Evolutionary conservation across 2,329 filamentous ascomycete species (phyloP).

Genomic region (Fusarium tricinctum): DNA sequence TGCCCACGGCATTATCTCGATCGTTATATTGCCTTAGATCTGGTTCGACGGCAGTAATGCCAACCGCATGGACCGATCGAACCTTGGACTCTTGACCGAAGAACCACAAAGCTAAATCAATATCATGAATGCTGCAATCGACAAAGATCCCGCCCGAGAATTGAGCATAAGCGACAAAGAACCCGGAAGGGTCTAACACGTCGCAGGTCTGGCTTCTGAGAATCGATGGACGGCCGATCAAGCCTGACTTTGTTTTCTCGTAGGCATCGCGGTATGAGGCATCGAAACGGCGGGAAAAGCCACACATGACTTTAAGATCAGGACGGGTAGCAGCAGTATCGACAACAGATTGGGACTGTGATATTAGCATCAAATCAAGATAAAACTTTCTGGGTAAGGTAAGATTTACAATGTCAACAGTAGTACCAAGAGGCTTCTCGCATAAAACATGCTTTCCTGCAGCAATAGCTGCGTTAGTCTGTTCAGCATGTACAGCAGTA

Average conservation of each 20-base stretch:
- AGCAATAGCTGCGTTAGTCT: slow-evolving; percentile 69
- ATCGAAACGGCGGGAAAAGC: slow-evolving; percentile 65
- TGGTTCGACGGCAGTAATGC: slow-evolving; percentile 50
- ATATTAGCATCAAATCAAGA: background rate
- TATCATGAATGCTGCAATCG: slow-evolving; percentile 78
- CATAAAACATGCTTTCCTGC: slow-evolving; percentile 69
- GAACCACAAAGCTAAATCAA: slow-evolving; percentile 56
- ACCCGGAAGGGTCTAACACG: slow-evolving; percentile 73
- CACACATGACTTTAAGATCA: slow-evolving; percentile 71
- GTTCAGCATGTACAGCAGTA: slow-evolving; percentile 69
- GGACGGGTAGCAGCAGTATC: slow-evolving; percentile 57
- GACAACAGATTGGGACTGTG: slow-evolving; percentile 31
- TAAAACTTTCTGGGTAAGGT: too few species aligned
- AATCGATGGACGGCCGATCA: slow-evolving; percentile 71
- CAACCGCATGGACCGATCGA: slow-evolving; percentile 49
- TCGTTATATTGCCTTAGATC: slow-evolving; percentile 49
- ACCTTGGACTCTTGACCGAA: slow-evolving; percentile 49
- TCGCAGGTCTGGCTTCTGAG: slow-evolving; percentile 77
- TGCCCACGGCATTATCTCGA: slow-evolving; percentile 58
- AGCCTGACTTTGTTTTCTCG: slow-evolving; percentile 64
- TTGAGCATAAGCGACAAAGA: slow-evolving; percentile 76
- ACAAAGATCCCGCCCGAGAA: slow-evolving; percentile 78
- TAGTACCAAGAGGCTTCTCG: slow-evolving; percentile 72
- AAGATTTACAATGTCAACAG: slow-evolving; percentile 47
- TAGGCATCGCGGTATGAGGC: slow-evolving; percentile 73